Evolutionary conservation across 1,139 yeast species (phyloP), one percentile per base, ranked within the genome.

Genomic region (Suhomyces kunorum): DNA sequence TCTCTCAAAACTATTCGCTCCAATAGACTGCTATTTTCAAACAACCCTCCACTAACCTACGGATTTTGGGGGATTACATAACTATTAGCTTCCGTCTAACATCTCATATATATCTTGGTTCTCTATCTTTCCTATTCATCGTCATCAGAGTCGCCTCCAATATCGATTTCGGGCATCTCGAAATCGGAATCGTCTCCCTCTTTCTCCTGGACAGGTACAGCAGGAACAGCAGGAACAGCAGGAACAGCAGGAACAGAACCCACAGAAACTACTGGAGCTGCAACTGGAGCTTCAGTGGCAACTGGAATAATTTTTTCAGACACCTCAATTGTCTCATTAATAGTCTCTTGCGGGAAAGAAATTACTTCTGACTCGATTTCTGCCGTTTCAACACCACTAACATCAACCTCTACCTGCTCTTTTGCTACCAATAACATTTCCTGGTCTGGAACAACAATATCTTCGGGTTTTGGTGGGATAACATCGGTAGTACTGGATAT

Each of bases 121-220:
- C 3, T 19, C n/a, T 19, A 19, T 6, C 8, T 5, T 3, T 20
- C 13, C 41, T 46, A 45, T 26, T 51, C 48, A 4, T 55, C 59
- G 6, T 38, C 40, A 37, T 65, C 71, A 1, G 58, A 51, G 48
- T 44, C 66, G 12, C 51, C 66, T 9, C 50, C 78, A 30, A 78
- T 52, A 23, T 72, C 79, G 41, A 80, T 74, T 14, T 66, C 71
- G 2, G 86, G 85, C 44, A 80, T 77, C 46, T 78, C 85, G 43
- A 80, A 74, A 45, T 80, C 84, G 5, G 78, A 71, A 24, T 63
- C 74, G 16, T n/a, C n/a, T n/a, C n/a, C n/a, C n/a, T n/a, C n/a
- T n/a, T n/a, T n/a, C n/a, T n/a, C n/a, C n/a, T n/a, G n/a, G n/a
- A n/a, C n/a, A n/a, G n/a, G n/a, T n/a, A n/a, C n/a, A n/a, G 39